phyloP scores from a whole-genome alignment of 371 early-diverging fungal species.

The Mucor plumbeus region DNA sequence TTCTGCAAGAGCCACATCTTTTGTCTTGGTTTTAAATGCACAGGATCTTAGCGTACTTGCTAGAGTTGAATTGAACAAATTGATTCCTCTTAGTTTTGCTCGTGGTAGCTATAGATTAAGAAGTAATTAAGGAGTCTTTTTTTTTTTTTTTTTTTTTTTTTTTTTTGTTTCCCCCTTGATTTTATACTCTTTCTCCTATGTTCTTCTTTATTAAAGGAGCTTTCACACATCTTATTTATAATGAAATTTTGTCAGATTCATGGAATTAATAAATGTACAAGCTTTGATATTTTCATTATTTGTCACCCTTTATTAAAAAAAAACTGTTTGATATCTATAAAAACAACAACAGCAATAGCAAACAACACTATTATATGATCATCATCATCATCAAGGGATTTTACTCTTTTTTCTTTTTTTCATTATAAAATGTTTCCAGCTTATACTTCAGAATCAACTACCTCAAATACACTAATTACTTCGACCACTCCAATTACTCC shows the following conservation, averaged over 20 bases:
- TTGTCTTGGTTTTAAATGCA: slow-evolving; percentile 77
- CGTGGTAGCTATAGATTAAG: slow-evolving; percentile 41
- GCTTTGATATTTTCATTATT: not conserved
- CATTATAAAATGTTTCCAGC: not conserved
- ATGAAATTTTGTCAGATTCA: too few relatives aligned
- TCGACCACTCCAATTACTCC: slow-evolving; percentile 34
- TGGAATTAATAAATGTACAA: not conserved
- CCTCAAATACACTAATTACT: slow-evolving; percentile 56
- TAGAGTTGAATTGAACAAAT: slow-evolving; percentile 63
- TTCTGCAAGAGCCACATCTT: slow-evolving; percentile 65
- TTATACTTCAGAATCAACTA: slow-evolving; percentile 33
- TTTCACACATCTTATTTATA: not conserved
- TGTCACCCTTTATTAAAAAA: slow-evolving; percentile 12
- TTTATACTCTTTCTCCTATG: too few relatives aligned
- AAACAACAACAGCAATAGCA: too few relatives aligned
- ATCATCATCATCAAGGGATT: not conserved
- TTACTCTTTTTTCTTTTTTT: not conserved
- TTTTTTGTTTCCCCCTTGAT: not conserved
- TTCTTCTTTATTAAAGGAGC: not conserved
- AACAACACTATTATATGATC: not conserved
- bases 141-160: not conserved
- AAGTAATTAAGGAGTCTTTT: slow-evolving; percentile 4
- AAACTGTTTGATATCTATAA: not conserved
- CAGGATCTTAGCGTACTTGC: slow-evolving; percentile 64
- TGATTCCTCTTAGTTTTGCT: slow-evolving; percentile 73